These are phyloP conservation scores for Babesia ovata DNA, from an alignment of 169 alveolate genomes.

Conservation along the genomic window DNA sequence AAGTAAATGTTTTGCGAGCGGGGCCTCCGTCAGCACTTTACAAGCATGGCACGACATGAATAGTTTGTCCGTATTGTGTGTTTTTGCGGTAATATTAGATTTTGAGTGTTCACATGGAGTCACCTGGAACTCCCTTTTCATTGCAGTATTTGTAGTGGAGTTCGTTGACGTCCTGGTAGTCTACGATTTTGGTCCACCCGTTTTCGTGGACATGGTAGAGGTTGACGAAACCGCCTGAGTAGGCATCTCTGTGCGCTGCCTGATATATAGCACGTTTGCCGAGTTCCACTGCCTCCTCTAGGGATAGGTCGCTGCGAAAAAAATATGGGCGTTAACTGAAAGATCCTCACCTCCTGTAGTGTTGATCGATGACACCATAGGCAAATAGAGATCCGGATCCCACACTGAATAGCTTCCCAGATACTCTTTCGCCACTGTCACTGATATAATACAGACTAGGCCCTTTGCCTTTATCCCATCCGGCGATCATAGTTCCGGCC, in stretches of 20 bases:
- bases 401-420: constrained; percentile 89
- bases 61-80: neutral
- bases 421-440: constrained; percentile 92
- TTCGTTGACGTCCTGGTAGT: constrained; percentile 89
- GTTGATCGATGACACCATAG: constrained; percentile 95
- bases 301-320: constrained; percentile 84
- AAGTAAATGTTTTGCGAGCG: no score
- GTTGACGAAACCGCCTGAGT: constrained; percentile 97
- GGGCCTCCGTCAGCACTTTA: no score
- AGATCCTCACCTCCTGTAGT: constrained; percentile 79
- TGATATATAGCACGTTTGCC: constrained; percentile 97
- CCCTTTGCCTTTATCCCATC: constrained; percentile 86
- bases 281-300: constrained; percentile 96
- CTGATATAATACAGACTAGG: constrained; percentile 91
- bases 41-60: neutral
- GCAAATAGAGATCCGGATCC: constrained; percentile 99
- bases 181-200: constrained; percentile 91
- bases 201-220: constrained; percentile 93
- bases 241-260: constrained; percentile 99
- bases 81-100: neutral
- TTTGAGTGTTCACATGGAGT: constrained; percentile 18
- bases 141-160: constrained; percentile 87
- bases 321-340: neutral
- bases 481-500: constrained; percentile 95
- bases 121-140: constrained; percentile 67